phyloP scores from a whole-genome alignment of 139 green algal genomes.

The Tetraselmis chui region DNA sequence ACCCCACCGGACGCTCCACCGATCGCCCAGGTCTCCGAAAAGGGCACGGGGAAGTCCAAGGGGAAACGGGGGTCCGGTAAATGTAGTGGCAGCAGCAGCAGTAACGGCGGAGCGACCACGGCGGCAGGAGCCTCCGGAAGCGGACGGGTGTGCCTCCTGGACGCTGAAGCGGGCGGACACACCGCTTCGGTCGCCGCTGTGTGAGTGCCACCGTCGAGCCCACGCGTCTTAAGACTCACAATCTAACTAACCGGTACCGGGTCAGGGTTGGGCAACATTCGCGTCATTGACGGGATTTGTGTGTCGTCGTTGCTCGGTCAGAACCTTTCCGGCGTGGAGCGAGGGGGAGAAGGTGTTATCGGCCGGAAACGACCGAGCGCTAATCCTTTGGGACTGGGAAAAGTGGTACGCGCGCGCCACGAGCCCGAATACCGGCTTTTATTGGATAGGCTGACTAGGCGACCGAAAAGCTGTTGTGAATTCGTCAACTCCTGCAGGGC shows the following conservation, averaged over 20 bases:
- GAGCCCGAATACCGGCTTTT: no score
- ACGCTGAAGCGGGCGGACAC: not conserved
- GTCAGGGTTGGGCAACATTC: no score
- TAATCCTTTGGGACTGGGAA: not conserved
- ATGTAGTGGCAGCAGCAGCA: no score
- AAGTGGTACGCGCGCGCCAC: not conserved
- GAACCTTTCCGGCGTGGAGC: not conserved
- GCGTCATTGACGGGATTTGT: no score
- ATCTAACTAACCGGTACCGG: no score
- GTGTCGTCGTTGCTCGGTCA: not conserved
- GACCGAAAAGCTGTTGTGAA: no score
- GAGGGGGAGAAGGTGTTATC: not conserved
- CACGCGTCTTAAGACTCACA: no score
- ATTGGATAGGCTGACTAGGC: no score
- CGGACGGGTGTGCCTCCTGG: not conserved
- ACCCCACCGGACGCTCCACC: no score
- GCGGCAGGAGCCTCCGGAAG: not conserved
- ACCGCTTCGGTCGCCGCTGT: not conserved
- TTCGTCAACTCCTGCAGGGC: no score
- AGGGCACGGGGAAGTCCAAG: not conserved
- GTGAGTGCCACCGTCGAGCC: not conserved
- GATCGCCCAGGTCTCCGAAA: not conserved
- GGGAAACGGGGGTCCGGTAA: no score
- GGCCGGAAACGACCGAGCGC: not conserved
- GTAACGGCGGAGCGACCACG: no score